A percentile compares a stretch with the other conserved stretches of the same genome.
phyloP scores from a whole-genome alignment of 805 yeast genomes.

The Candida rishiriensis region DNA sequence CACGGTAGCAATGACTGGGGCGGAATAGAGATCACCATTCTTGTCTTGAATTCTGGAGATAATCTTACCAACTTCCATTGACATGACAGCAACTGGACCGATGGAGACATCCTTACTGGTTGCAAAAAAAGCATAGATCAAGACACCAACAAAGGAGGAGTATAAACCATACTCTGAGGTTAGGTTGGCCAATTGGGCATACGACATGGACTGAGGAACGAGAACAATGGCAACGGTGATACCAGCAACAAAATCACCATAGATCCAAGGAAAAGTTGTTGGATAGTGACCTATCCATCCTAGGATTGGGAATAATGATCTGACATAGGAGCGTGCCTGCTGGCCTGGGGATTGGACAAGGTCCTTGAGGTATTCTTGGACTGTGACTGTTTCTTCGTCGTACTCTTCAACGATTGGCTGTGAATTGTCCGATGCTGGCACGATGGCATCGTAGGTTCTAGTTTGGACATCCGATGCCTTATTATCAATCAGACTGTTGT shows the following conservation, averaged over 20 bases:
- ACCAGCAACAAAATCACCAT: constrained; percentile 85
- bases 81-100: constrained; percentile 97
- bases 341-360: constrained; percentile 35
- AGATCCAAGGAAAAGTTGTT: constrained; percentile 55
- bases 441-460: too few relatives aligned
- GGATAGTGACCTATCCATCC: constrained; percentile 88
- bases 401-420: constrained; percentile 10
- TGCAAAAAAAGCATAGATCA: constrained; percentile 85
- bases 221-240: constrained; percentile 88
- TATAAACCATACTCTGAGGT: constrained; percentile 83
- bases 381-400: constrained; percentile 22
- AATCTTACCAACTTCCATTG: constrained; percentile 76
- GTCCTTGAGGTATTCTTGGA: constrained; percentile 25
- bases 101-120: constrained; percentile 94
- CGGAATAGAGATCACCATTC: constrained; percentile 36
- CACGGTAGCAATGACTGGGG: constrained; percentile 75
- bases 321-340: constrained; percentile 42
- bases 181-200: constrained; percentile 81
- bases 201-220: constrained; percentile 95
- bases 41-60: constrained; percentile 56
- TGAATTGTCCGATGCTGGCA: background rate
- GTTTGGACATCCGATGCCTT: too few relatives aligned
- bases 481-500: too few relatives aligned
- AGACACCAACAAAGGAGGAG: constrained; percentile 88
- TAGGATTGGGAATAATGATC: constrained; percentile 71